Conservation (phyloP, 768 basidiomycete genomes). For the Podaxis sp. region DNA sequence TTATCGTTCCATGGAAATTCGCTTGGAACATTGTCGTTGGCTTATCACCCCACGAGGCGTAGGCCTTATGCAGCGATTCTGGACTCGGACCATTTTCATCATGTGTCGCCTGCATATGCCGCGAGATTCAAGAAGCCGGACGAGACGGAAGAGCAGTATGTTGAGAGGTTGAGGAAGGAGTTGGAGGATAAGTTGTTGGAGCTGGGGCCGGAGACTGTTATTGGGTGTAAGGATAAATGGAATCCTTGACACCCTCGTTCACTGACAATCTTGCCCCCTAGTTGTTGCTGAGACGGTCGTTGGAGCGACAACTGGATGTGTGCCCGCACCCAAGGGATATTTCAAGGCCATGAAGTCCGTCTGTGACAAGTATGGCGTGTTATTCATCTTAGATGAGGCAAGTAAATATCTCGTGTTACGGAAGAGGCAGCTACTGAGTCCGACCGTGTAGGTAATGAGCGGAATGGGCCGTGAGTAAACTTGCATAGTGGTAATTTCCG, state of each 20-base stretch:
- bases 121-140: conserved; percentile 68
- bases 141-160: conserved; percentile 80
- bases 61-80: conserved; percentile 66
- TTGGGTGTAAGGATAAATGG: conserved; percentile 53
- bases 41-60: conserved; percentile 65
- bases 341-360: conserved; percentile 84
- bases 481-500: neutral
- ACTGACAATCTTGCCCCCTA: conserved; percentile 23
- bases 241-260: neutral
- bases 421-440: neutral
- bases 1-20: conserved; percentile 89
- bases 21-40: conserved; percentile 64
- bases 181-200: conserved; percentile 84
- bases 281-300: conserved; percentile 87
- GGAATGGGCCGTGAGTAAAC: conserved; percentile 78
- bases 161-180: conserved; percentile 73
- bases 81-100: conserved; percentile 67
- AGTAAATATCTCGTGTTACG: conserved; percentile 15
- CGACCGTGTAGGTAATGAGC: conserved; percentile 62
- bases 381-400: conserved; percentile 86
- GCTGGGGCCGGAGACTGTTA: conserved; percentile 78
- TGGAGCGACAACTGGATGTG: conserved; percentile 78
- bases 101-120: conserved; percentile 86
- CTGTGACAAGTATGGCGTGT: conserved; percentile 70
- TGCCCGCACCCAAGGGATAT: conserved; percentile 80